These are phyloP conservation scores for Geranium incanum DNA, from an alignment of 441 rosid species.

Conservation along the genomic window DNA sequence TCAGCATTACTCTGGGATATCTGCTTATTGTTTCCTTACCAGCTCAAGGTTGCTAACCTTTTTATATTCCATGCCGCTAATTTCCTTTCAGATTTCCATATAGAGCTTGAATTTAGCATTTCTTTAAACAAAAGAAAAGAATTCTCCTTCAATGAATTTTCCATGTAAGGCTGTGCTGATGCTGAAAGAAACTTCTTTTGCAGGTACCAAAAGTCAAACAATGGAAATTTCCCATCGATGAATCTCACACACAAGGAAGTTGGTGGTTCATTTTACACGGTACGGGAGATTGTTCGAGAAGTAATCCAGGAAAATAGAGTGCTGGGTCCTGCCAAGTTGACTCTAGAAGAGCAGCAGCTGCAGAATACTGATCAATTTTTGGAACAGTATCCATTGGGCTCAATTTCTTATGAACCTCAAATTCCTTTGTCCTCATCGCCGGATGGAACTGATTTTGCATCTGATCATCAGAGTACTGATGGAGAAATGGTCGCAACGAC, in stretches of 20 bases:
- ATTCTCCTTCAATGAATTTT: background rate
- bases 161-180: background rate
- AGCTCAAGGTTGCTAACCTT: background rate
- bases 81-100: background rate
- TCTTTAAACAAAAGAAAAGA: background rate
- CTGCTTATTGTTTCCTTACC: background rate
- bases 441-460: constrained; percentile 28
- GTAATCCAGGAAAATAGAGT: constrained; percentile 91
- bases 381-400: constrained; percentile 46
- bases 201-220: constrained; percentile 68
- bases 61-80: background rate
- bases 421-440: constrained; percentile 28
- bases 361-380: constrained; percentile 32
- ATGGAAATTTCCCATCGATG: constrained; percentile 82
- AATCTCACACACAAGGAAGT: constrained; percentile 89
- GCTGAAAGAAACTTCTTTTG: constrained; percentile 10
- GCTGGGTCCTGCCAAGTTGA: constrained; percentile 64
- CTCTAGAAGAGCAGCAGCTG: constrained; percentile 23
- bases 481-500: background rate
- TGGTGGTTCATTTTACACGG: constrained; percentile 90
- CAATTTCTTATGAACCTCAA: constrained; percentile 49
- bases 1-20: background rate
- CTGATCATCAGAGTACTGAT: constrained; percentile 21
- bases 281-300: constrained; percentile 90
- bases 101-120: background rate